Evolutionary conservation across 352 stramenopile genomes (phyloP), one percentile per base, ranked within the genome.

Genomic region (Phytophthora kernoviae): DNA sequence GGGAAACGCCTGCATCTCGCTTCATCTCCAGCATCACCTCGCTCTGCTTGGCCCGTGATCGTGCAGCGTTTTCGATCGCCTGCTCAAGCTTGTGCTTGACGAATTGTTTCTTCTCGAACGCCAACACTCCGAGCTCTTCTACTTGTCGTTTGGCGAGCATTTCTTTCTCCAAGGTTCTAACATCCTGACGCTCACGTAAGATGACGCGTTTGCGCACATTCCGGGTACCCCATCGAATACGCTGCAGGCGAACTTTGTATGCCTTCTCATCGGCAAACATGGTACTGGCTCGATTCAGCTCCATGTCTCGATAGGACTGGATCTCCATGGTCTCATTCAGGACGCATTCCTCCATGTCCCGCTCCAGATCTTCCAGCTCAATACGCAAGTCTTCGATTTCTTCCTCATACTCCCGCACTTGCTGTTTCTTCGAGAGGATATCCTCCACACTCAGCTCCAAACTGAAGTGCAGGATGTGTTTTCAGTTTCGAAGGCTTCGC

Each of bases 321-420:
- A 94, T 58, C 37, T 90, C 75, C 57, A 74, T 74, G 6, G 82
- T 91, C 53, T 94, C 85, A 4, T 67, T 59, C 18, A 90, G 49
- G 5, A 92, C 61, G 17, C 69, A 81, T 36, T 91, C 85, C 52
- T 94, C 85, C 11, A 87, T 42, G 33, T 94, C 84, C 0, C 84
- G 78, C 60, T 94, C 86, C n/a, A 94, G 58, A 20, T 92, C 82
- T 62, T 94, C 84, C 6, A 91, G 44, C 47, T 94, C 86, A 6
- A 91, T 58, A 0, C 83, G 58, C 45, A 94, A 56, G 30, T 86
- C 68, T 20, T 91, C 81, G 7, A 94, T 83, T 51, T 93, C 84
- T 6, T 46, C 63, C 12, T 93, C 83, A 49, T 91, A 94, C 50
- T 89, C 76, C 5, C 77, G 62, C 12, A 90, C 77, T 45, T 91